Percentiles rank a stretch among this genome's conserved stretches.
Conservation (phyloP, 164 flowering plant species). For the Magnolia sinica region DNA sequence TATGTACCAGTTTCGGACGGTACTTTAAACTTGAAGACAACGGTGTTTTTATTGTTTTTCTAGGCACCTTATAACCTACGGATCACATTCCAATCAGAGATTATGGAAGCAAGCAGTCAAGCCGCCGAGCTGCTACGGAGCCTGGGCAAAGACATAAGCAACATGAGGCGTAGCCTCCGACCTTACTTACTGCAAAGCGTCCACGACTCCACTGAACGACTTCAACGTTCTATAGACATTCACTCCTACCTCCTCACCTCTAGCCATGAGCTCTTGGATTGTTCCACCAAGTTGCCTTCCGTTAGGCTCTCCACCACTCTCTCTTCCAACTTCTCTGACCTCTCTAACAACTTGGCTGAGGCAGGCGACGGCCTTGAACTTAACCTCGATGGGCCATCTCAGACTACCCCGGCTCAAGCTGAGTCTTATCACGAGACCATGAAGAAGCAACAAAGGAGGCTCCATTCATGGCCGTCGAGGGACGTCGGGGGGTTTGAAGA, state of each 20-base stretch:
- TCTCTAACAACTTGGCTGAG: constrained; percentile 14
- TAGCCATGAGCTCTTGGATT: constrained; percentile 23
- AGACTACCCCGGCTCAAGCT: not conserved
- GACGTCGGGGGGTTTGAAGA: constrained; percentile 31
- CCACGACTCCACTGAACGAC: constrained; percentile 58
- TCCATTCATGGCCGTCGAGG: constrained; percentile 35
- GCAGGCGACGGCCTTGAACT: not conserved
- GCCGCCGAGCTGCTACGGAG: constrained; percentile 68
- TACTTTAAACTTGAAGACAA: no score
- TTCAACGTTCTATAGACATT: constrained; percentile 60
- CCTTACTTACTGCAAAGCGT: constrained; percentile 38
- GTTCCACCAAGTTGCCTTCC: constrained; percentile 31
- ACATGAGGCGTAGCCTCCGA: constrained; percentile 47
- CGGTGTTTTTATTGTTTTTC: constrained; percentile 3
- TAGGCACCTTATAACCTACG: constrained; percentile 75
- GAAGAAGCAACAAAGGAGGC: constrained; percentile 31
- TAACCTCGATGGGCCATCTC: not conserved
- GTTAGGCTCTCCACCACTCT: constrained; percentile 31
- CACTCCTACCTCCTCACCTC: constrained; percentile 65
- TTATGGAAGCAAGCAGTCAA: constrained; percentile 50
- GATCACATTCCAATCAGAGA: constrained; percentile 55
- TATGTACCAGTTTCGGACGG: no score
- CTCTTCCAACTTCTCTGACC: constrained; percentile 30
- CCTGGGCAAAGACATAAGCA: constrained; percentile 63
- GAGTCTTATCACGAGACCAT: constrained; percentile 25